Conservation (phyloP, 2,329 filamentous ascomycete species). For the Colletotrichum brevisporum region DNA sequence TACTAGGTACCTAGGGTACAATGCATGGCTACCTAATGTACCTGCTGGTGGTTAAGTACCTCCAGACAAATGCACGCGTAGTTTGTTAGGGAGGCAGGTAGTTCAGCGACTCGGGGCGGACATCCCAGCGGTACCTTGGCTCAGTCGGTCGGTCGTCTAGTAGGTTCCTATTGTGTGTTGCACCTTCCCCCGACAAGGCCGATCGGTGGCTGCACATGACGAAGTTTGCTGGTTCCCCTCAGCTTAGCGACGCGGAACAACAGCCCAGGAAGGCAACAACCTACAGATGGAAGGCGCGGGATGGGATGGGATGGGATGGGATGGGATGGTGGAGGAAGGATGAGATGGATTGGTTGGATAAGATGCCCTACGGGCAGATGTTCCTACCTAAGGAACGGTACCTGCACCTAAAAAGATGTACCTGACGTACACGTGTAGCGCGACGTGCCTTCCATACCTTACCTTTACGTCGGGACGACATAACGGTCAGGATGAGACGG, state of each 20-base stretch:
- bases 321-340: conserved; percentile 29
- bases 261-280: conserved; percentile 5
- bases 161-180: conserved; percentile 8
- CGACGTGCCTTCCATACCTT: conserved; percentile 4
- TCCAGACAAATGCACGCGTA: too few species aligned
- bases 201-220: conserved; percentile 18
- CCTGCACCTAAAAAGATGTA: too few species aligned
- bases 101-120: too few species aligned
- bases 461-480: conserved; percentile 27
- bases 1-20: background rate
- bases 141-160: background rate
- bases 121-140: background rate
- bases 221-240: conserved; percentile 7
- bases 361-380: background rate
- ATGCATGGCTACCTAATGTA: background rate
- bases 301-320: background rate
- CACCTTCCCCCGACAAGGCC: background rate
- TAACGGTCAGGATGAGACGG: conserved; percentile 26
- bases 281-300: conserved; percentile 15
- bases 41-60: too few species aligned
- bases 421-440: background rate
- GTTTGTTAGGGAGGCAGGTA: too few species aligned
- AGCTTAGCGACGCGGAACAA: background rate
- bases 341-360: conserved; percentile 31
- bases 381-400: too few species aligned